These are phyloP conservation scores for Nakaseomyces delphensis DNA, from an alignment of 1,139 yeast genomes.

Conservation along the genomic window DNA sequence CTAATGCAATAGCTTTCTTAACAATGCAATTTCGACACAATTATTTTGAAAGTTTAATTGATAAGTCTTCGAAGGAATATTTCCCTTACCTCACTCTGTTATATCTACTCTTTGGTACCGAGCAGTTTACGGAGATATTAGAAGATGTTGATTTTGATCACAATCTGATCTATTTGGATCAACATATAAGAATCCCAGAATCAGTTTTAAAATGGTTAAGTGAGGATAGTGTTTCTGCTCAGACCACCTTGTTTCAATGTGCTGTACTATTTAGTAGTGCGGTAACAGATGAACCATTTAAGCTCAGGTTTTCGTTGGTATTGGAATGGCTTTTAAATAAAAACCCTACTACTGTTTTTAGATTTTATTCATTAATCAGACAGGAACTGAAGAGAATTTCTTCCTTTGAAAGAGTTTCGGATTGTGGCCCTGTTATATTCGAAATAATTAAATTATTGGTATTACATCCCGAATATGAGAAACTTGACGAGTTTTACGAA, in stretches of 20 bases:
- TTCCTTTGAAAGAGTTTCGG: slow-evolving; percentile 24
- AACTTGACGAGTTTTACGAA: slow-evolving; percentile 18
- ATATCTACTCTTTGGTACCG: slow-evolving; percentile 43
- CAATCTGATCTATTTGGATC: slow-evolving; percentile 31
- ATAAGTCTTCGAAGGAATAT: slow-evolving; percentile 22
- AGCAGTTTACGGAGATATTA: slow-evolving; percentile 41
- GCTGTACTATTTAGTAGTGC: slow-evolving; percentile 45
- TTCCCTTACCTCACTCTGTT: slow-evolving; percentile 47
- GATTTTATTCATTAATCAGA: slow-evolving; percentile 40
- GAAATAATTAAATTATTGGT: slow-evolving; percentile 31
- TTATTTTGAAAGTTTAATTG: slow-evolving; percentile 26
- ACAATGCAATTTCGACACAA: slow-evolving; percentile 43
- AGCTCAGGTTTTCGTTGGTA: slow-evolving; percentile 45
- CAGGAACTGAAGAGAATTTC: slow-evolving; percentile 36
- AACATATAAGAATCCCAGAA: slow-evolving; percentile 40
- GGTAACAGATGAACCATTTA: slow-evolving; percentile 44
- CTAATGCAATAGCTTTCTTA: slow-evolving; percentile 47
- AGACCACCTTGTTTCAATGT: slow-evolving; percentile 44
- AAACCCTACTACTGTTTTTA: slow-evolving; percentile 36
- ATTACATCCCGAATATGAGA: slow-evolving; percentile 29
- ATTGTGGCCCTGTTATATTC: slow-evolving; percentile 29
- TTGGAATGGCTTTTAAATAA: slow-evolving; percentile 37
- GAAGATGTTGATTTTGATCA: slow-evolving; percentile 41
- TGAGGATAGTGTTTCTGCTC: slow-evolving; percentile 37
- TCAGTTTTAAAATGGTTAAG: slow-evolving; percentile 43